Conservation (phyloP, 345 rosid genomes). For the Salix arbutifolia region DNA sequence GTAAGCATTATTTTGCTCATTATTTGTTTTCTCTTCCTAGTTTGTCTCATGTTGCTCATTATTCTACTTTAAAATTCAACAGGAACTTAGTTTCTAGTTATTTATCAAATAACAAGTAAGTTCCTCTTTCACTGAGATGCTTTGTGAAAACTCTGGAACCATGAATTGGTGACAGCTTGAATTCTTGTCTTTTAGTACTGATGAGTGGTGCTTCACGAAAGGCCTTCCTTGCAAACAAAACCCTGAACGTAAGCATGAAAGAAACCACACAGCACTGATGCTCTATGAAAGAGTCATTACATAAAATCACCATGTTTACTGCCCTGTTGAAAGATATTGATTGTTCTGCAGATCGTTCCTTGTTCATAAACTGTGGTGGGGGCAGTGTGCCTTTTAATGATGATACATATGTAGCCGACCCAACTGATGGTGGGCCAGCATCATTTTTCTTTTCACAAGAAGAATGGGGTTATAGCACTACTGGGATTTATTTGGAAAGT, state of each 20-base stretch:
- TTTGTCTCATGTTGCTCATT: conserved; percentile 5
- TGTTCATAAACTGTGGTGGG: conserved; percentile 86
- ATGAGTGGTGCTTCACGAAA: conserved; percentile 52
- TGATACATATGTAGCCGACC: conserved; percentile 47
- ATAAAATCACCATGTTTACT: not conserved
- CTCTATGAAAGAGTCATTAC: not conserved
- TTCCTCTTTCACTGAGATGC: not conserved
- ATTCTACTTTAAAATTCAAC: conserved; percentile 11
- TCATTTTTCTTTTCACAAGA: conserved; percentile 23
- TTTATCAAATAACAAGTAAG: conserved; percentile 55
- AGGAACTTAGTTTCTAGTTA: conserved; percentile 71
- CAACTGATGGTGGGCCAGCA: conserved; percentile 27
- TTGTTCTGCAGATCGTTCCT: conserved; percentile 46
- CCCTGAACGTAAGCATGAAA: conserved; percentile 40
- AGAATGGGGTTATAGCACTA: conserved; percentile 71
- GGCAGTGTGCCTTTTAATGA: not conserved
- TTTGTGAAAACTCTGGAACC: not conserved
- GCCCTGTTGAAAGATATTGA: not conserved
- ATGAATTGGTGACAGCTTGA: not conserved
- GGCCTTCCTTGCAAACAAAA: conserved; percentile 56
- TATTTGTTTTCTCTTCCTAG: not conserved
- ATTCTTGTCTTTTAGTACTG: conserved; percentile 1
- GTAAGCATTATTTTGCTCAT: conserved; percentile 35
- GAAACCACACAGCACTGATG: not conserved
- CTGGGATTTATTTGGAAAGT: conserved; percentile 44